Evolutionary conservation across 169 alveolate species (phyloP), one percentile per base, ranked within the genome.

Genomic region (Plasmodium gonderi): DNA sequence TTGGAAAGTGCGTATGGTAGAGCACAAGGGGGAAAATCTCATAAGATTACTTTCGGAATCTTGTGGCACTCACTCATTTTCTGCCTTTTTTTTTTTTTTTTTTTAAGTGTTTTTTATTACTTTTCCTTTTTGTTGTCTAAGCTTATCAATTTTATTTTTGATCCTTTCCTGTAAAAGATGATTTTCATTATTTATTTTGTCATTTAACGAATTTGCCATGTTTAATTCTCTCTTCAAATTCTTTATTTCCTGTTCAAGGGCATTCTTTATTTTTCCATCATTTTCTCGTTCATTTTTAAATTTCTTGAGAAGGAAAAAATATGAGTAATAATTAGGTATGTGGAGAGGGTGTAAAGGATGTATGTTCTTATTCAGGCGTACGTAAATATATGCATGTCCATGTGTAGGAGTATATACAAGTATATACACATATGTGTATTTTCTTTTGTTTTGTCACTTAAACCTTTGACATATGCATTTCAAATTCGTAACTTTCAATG

Each of bases 401-500:
- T n/a, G n/a, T 60, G 72, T 60, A 29, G 72, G n/a, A 60, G 40
- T 14, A 23, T 60, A 3, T 60, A 60, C 20, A 60, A 5, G 40
- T 60, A 36, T 26, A 60, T 23, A 4, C 9, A 14, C 40, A 23
- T 14, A 3, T 26, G 9, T 33, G 49, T 36, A 20, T 33, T 36
- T 49, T 67, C 38, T 80, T 64, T 38, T 33, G 36, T 42, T 42
- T 23, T 42, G 20, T 42, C 29, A 8, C 47, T 33, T 49, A 44
- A 64, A 83, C 92, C 92, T 83, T 83, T 83, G 83, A 47, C 26
- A 38, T 68, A 26, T 47, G 60, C 5, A 45, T 83, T 31, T 51
- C 44, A 23, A 83, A 83, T 83, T 83, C 92, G 68, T 83, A 83
- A 9, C 49, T 33, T 42, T 83, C 92, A n/a, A 83, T 83, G 38